Conservation (phyloP, 768 basidiomycete species). For the Mycena albidolilacea region DNA sequence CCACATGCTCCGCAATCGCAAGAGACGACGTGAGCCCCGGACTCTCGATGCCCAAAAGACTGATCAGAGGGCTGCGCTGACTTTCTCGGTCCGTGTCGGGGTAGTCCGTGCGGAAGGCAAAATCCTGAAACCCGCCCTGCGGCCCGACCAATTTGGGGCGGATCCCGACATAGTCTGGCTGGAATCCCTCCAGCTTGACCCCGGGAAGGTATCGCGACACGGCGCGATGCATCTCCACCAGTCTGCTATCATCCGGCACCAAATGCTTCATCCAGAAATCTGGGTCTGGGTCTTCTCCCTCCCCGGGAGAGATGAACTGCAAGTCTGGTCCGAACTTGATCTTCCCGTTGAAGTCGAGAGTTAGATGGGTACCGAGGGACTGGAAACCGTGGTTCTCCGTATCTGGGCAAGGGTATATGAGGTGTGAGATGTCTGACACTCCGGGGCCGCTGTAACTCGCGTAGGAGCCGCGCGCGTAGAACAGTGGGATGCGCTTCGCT, state of each 20-base stretch:
- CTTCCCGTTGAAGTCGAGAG: conserved; percentile 87
- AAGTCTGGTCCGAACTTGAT: conserved; percentile 95
- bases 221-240: conserved; percentile 77
- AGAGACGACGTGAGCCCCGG: conserved; percentile 92
- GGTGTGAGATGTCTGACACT: conserved; percentile 72
- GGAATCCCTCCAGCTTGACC: conserved; percentile 71
- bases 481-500: conserved; percentile 76
- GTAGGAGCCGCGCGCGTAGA: conserved; percentile 89
- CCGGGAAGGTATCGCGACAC: conserved; percentile 83
- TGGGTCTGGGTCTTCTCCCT: conserved; percentile 64
- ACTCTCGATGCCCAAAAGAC: conserved; percentile 91
- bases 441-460: conserved; percentile 90
- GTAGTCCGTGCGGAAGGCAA: conserved; percentile 78
- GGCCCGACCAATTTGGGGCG: conserved; percentile 90
- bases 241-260: conserved; percentile 71
- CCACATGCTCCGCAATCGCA: conserved; percentile 89
- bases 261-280: conserved; percentile 87
- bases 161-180: conserved; percentile 88
- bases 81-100: conserved; percentile 52
- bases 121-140: conserved; percentile 86
- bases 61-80: conserved; percentile 73
- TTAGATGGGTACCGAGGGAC: conserved; percentile 93
- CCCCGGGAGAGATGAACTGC: conserved; percentile 82
- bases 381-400: conserved; percentile 78
- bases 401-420: conserved; percentile 94